phyloP scores from a whole-genome alignment of 2,329 filamentous ascomycete genomes.

The Fusarium irregulare region DNA sequence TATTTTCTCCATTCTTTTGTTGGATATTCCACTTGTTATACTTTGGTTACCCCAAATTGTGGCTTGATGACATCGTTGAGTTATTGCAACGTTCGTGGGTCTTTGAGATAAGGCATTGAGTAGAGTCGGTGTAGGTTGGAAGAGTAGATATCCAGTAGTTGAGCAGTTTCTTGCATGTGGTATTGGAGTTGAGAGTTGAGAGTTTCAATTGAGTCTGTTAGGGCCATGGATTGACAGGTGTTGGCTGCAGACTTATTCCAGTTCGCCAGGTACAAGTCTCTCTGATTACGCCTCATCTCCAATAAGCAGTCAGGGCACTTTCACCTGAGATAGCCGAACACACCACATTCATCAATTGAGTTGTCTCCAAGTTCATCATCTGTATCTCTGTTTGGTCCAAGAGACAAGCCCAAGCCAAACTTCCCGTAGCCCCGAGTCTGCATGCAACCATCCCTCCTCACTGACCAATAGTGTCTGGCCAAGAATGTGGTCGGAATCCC shows the following conservation, averaged over 20 bases:
- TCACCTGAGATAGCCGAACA: constrained; percentile 15
- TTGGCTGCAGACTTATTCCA: constrained; percentile 25
- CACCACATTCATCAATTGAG: constrained; percentile 9
- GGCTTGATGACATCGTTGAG: constrained; percentile 18
- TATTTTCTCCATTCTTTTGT: constrained; percentile 12
- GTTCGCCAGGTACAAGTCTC: constrained; percentile 22
- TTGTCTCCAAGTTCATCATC: constrained; percentile 12
- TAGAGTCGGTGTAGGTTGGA: not conserved
- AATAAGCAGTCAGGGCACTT: constrained; percentile 16
- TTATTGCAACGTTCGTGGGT: not conserved
- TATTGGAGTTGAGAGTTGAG: not conserved
- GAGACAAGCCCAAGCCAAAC: constrained; percentile 13
- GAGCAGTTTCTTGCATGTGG: not conserved
- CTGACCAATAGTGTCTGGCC: constrained; percentile 25
- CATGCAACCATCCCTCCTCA: constrained; percentile 22
- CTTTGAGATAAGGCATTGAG: not conserved
- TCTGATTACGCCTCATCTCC: constrained; percentile 1
- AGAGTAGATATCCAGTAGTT: accelerated
- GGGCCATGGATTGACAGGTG: constrained; percentile 1
- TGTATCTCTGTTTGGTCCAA: not conserved
- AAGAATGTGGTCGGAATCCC: constrained; percentile 29
- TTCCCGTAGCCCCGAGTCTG: constrained; percentile 5
- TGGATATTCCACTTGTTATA: constrained; percentile 24
- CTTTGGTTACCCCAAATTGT: constrained; percentile 24
- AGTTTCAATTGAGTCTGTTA: not conserved